These are phyloP conservation scores for Nannochloropsis gaditana DNA, from an alignment of 108 stramenopile species.

Conservation along the genomic window DNA sequence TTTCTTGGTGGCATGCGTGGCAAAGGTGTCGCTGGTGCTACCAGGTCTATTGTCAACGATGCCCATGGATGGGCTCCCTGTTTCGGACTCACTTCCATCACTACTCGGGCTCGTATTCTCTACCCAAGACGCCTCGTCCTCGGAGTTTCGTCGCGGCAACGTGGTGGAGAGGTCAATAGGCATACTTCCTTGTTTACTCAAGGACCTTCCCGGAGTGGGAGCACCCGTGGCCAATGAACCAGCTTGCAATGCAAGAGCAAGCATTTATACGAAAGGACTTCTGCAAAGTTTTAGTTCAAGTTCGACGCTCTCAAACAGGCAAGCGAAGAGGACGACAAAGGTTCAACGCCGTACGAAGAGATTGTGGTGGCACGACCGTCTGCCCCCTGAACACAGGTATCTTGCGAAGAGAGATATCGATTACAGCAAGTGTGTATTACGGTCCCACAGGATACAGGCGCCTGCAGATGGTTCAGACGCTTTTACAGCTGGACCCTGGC, in stretches of 20 bases:
- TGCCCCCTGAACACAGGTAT: too few species aligned
- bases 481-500: too few species aligned
- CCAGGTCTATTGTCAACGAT: neutral
- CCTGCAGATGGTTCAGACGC: too few species aligned
- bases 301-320: too few species aligned
- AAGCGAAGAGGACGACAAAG: too few species aligned
- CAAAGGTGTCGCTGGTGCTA: neutral
- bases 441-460: too few species aligned
- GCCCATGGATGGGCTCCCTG: neutral
- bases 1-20: neutral
- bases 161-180: slow-evolving; percentile 7
- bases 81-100: neutral
- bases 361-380: too few species aligned
- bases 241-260: slow-evolving; percentile 1
- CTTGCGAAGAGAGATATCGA: too few species aligned
- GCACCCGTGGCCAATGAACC: neutral
- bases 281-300: too few species aligned
- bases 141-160: neutral
- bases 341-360: too few species aligned
- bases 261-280: neutral
- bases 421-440: too few species aligned
- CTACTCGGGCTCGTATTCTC: neutral
- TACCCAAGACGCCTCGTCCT: neutral
- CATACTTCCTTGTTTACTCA: slow-evolving; percentile 2
- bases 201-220: neutral